A percentile compares a stretch with the other conserved stretches of the same genome.
These are phyloP conservation scores for Suillus tomentosus DNA, from an alignment of 768 basidiomycete species.

Conservation along the genomic window DNA sequence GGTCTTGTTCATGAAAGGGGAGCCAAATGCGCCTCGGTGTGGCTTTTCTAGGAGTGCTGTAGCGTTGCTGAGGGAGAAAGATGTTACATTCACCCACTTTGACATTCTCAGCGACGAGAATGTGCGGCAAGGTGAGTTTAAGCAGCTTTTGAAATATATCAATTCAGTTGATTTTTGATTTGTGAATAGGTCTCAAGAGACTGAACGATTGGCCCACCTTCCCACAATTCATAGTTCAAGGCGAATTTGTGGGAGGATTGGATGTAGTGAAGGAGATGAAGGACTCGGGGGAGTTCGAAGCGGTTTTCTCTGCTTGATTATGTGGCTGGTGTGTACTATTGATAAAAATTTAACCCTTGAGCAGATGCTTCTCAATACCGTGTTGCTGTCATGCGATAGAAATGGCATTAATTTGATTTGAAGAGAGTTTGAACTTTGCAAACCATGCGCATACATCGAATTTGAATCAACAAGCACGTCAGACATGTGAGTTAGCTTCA, in stretches of 20 bases:
- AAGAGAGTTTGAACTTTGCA: not conserved
- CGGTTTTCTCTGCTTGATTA: slow-evolving; percentile 30
- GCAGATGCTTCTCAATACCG: not conserved
- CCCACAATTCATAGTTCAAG: slow-evolving; percentile 84
- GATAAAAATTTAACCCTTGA: not conserved
- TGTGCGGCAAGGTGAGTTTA: slow-evolving; percentile 70
- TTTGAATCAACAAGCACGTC: not conserved
- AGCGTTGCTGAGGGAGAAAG: slow-evolving; percentile 61
- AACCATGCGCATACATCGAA: not conserved
- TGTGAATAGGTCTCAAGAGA: slow-evolving; percentile 58
- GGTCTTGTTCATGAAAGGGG: slow-evolving; percentile 92
- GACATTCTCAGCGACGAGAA: slow-evolving; percentile 84
- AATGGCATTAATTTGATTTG: slow-evolving; percentile 1
- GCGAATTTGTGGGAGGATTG: slow-evolving; percentile 93
- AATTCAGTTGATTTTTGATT: not conserved
- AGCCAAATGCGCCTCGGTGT: slow-evolving; percentile 74
- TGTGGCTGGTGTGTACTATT: not conserved
- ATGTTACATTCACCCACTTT: slow-evolving; percentile 71
- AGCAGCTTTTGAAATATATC: not conserved
- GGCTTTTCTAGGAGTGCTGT: slow-evolving; percentile 84
- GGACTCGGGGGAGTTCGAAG: slow-evolving; percentile 73
- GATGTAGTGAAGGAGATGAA: slow-evolving; percentile 92
- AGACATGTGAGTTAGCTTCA: slow-evolving; percentile 7
- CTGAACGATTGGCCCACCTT: slow-evolving; percentile 91
- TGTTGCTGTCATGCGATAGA: not conserved